Base-by-base conservation (phyloP, 2,329 filamentous ascomycete genomes). In the Karstenula rhodostoma region DNA sequence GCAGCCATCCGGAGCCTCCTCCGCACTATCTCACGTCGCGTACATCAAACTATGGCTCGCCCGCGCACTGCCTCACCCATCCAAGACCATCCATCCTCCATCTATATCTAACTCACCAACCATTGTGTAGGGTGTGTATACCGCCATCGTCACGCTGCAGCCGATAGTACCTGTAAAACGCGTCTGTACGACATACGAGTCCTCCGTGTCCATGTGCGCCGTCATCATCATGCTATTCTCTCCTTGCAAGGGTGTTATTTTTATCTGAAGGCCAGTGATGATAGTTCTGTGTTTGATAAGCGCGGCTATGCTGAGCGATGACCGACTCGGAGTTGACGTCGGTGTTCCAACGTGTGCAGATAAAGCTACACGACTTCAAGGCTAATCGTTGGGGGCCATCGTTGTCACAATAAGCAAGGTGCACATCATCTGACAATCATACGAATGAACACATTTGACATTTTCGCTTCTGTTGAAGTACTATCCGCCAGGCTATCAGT, bases 31-130 rank as follows among this genome's bases (percentile, higher is more conserved):
- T 43, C 29, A 54, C 37, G 15, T 17, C 17, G 37, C 37, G 37
- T n/a, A 40, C 17, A 40, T 54, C 51, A 27, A 43, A 43, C 37
- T 22, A 25, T 53, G 51, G 35, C 49, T 42, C 19, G 7, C 12
- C 23, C 22, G 15, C 6, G 44, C 50, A 43, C 25, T 6, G 25
- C 25, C 37, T 13, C 37, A 27, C n/a, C n/a, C 37, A 17, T 32
- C 9, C 35, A 8, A 42, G 12, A 19, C 25, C 23, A 44, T 32
- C 35, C 4, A 54, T 32, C 51, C 37, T 22, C 6, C 17, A 40
- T 23, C 23, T 43, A 35, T 43, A 35, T 35, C 50, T 53, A 35
- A 35, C 50, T 53, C 50, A 29, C 50, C 35, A 53, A 53, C 50
- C 35, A 53, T 15, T 15, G 22, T 40, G 32, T 43, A 29, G 35